Percentiles rank a stretch among this genome's conserved stretches.
Conservation (phyloP, 2,329 filamentous ascomycete genomes). For the Neopestalotiopsis rosae region DNA sequence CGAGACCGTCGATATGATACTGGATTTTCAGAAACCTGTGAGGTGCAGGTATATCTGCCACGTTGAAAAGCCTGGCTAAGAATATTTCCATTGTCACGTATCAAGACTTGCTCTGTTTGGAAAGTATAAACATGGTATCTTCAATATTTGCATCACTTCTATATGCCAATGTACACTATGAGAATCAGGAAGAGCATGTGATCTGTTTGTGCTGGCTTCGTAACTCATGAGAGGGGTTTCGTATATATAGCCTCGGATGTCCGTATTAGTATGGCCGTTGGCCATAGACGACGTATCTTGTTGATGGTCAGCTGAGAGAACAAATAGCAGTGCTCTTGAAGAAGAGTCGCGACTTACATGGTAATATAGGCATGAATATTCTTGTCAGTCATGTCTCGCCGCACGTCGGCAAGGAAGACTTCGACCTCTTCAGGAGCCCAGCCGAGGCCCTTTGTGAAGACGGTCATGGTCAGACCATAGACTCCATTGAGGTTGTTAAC, state of each 20-base stretch:
- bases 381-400: constrained; percentile 34
- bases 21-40: too few relatives aligned
- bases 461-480: constrained; percentile 36
- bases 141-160: neutral
- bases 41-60: too few relatives aligned
- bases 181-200: neutral
- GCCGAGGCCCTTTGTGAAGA: constrained; percentile 37
- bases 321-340: neutral
- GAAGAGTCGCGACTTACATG: constrained; percentile 27
- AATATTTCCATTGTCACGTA: too few relatives aligned
- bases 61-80: too few relatives aligned
- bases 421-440: constrained; percentile 38
- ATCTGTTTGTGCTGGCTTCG: neutral
- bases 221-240: neutral
- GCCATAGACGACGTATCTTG: constrained; percentile 11
- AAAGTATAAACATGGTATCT: neutral
- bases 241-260: neutral
- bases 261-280: constrained; percentile 6
- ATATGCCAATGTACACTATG: neutral
- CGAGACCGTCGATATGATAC: neutral
- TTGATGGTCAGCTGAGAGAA: neutral
- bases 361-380: constrained; percentile 39
- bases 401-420: constrained; percentile 35
- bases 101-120: neutral
- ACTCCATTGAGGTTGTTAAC: constrained; percentile 39